Evolutionary conservation across 2,329 filamentous ascomycete genomes (phyloP).

Genomic region (Exophiala xenobiotica): DNA sequence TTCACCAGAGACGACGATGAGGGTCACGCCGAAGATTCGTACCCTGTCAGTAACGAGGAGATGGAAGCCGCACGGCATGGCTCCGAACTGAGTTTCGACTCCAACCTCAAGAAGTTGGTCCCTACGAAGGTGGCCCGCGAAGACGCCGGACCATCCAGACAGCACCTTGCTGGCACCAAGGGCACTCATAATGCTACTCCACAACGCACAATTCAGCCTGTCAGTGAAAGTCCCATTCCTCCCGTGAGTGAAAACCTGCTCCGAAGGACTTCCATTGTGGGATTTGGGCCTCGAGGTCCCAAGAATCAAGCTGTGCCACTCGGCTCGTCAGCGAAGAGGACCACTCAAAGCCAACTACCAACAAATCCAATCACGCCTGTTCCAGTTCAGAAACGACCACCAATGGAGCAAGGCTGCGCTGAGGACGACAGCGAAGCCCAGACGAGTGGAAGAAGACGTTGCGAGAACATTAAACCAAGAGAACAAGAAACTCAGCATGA

Average conservation of each 20-base stretch:
- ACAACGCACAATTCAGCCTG: neutral
- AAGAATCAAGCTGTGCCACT: constrained; percentile 16
- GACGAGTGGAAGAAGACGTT: neutral
- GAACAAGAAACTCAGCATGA: too few species aligned
- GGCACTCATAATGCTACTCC: constrained; percentile 1
- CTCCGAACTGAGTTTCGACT: constrained; percentile 5
- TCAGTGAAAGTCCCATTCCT: constrained; percentile 17
- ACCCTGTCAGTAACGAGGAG: constrained; percentile 10
- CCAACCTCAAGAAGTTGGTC: constrained; percentile 10
- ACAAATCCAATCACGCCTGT: neutral
- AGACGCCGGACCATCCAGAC: neutral
- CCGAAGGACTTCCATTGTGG: constrained; percentile 17
- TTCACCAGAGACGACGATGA: neutral
- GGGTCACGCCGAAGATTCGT: constrained; percentile 10
- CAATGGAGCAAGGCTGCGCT: neutral
- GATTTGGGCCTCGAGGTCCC: constrained; percentile 19
- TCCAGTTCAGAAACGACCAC: neutral
- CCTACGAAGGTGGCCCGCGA: neutral
- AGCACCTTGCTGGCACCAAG: neutral
- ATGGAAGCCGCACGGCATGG: neutral
- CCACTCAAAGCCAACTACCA: neutral
- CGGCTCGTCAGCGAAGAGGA: neutral
- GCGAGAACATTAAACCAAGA: too few species aligned
- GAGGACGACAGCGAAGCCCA: neutral
- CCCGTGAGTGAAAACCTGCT: constrained; percentile 16